These are phyloP conservation scores for Physcia stellaris DNA, from an alignment of 495 filamentous ascomycete species.

Conservation along the genomic window DNA sequence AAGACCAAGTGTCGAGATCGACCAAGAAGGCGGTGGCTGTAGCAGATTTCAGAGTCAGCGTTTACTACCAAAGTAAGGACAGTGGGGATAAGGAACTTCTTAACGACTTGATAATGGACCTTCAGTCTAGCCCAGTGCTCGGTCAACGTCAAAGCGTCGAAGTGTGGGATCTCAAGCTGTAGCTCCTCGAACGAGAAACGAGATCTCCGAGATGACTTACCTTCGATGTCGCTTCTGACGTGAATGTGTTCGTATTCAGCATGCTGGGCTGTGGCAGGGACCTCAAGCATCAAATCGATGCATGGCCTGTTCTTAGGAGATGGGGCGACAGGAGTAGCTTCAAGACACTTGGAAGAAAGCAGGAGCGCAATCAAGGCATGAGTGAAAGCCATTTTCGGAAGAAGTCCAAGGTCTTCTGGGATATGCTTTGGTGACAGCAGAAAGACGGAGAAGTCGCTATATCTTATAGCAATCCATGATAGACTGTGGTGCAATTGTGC, in stretches of 20 bases:
- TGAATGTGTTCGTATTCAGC: slow-evolving; percentile 2
- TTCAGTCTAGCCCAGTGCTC: no score
- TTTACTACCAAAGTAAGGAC: no score
- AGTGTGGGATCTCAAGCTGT: no score
- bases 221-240: slow-evolving; percentile 2
- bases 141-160: no score
- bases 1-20: slow-evolving; percentile 2
- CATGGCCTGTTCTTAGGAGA: slow-evolving; percentile 2
- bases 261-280: slow-evolving; percentile 1
- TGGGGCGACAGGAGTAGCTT: slow-evolving; percentile 3
- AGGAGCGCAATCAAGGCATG: background rate
- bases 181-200: no score
- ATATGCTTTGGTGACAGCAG: background rate
- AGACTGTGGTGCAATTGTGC: no score
- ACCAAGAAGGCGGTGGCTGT: slow-evolving; percentile 3
- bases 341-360: background rate
- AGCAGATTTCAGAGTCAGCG: no score
- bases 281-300: slow-evolving; percentile 2
- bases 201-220: no score
- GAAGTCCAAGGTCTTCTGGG: background rate
- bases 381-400: slow-evolving; percentile 2
- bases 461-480: no score
- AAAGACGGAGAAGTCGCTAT: background rate
- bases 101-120: no score
- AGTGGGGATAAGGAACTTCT: no score